A percentile compares a stretch with the other conserved stretches of the same genome.
phyloP scores from a whole-genome alignment of 148 eudicot genomes.

The Dianthus caryophyllus region DNA sequence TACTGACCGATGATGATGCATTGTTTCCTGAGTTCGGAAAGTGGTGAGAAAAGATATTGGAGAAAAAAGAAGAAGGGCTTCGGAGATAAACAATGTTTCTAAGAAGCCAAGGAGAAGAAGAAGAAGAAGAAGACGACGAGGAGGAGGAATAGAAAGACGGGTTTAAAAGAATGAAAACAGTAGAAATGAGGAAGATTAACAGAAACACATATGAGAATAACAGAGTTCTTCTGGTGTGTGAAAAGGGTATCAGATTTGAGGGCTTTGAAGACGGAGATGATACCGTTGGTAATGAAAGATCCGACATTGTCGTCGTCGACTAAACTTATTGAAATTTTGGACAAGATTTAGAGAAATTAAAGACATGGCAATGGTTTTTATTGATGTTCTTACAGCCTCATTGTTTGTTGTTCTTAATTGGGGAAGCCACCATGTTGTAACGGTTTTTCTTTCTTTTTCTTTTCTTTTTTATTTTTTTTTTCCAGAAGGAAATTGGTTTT shows the following conservation, averaged over 20 bases:
- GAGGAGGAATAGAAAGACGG: constrained; percentile 22
- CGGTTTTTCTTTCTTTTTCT: too few species aligned
- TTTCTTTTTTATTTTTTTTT: too few species aligned
- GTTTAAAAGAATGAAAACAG: constrained; percentile 34
- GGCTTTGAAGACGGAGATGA: neutral
- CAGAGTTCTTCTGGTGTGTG: constrained; percentile 26
- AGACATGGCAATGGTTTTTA: too few species aligned
- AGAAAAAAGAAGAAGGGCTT: constrained; percentile 18
- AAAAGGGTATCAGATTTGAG: constrained; percentile 7
- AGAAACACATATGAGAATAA: constrained; percentile 35
- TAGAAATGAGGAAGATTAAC: constrained; percentile 31
- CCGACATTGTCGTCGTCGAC: constrained; percentile 16
- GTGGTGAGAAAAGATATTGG: constrained; percentile 35
- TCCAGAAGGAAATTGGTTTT: too few species aligned
- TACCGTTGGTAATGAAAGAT: constrained; percentile 14
- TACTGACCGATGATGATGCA: neutral
- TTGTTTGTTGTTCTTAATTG: too few species aligned
- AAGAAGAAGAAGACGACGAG: constrained; percentile 19
- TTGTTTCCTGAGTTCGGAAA: constrained; percentile 21
- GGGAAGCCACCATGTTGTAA: too few species aligned
- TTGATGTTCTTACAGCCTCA: too few species aligned
- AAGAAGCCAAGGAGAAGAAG: constrained; percentile 25
- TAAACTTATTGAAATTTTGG: neutral
- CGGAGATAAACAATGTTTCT: constrained; percentile 15
- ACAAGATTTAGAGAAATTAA: neutral